These are phyloP conservation scores for Pleochaeta shiraiana DNA, from an alignment of 2,329 filamentous ascomycete species.

Conservation along the genomic window DNA sequence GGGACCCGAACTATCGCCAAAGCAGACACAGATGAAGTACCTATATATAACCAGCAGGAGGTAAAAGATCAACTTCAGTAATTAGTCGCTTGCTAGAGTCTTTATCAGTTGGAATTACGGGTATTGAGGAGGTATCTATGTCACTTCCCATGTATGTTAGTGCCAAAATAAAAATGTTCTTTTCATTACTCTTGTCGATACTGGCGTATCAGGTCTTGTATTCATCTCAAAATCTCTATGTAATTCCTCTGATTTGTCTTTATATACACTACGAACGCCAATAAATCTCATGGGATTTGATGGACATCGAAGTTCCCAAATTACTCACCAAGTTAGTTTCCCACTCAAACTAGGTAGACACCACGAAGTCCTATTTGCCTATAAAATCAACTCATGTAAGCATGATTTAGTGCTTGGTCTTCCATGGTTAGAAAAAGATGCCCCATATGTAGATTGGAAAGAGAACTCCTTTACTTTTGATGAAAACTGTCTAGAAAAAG, in stretches of 20 bases:
- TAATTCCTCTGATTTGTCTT: not conserved
- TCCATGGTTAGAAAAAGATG: conserved; percentile 1
- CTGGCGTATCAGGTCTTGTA: not conserved
- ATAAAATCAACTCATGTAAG: not conserved
- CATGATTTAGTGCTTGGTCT: not conserved
- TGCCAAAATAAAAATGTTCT: not conserved
- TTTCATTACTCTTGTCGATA: conserved; percentile 3
- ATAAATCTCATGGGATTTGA: not conserved
- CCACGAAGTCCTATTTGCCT: not conserved
- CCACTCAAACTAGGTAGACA: not conserved
- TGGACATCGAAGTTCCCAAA: not conserved
- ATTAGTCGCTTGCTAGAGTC: not conserved
- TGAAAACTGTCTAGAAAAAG: not conserved
- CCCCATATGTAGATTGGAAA: not conserved
- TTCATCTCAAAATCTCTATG: not conserved
- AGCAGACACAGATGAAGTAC: not conserved
- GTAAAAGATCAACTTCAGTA: not conserved
- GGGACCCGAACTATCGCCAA: not conserved
- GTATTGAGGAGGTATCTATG: not conserved
- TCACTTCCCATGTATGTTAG: not conserved
- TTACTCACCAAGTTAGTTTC: not conserved
- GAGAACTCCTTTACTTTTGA: conserved; percentile 1
- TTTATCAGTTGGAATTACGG: not conserved
- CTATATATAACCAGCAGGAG: not conserved
- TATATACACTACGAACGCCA: not conserved